These are phyloP conservation scores for Immersiella caudata DNA, from an alignment of 495 filamentous ascomycete genomes.

Conservation along the genomic window DNA sequence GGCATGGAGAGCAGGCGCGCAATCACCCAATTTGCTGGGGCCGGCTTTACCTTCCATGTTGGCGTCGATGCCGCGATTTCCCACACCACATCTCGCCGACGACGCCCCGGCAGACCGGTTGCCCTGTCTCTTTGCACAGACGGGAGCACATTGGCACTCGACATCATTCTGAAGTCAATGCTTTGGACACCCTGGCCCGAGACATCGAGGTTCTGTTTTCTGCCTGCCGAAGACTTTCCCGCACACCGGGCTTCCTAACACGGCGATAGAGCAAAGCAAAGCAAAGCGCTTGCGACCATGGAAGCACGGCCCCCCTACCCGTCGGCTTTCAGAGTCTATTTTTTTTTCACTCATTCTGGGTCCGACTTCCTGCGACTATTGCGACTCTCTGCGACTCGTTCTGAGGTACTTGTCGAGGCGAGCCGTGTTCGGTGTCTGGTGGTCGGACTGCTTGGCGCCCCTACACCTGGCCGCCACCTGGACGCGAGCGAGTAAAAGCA, in stretches of 20 bases:
- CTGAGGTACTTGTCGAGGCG: constrained; percentile 13
- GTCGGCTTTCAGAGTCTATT: background rate
- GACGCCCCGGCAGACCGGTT: constrained; percentile 4
- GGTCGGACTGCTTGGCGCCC: constrained; percentile 19
- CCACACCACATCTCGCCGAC: background rate
- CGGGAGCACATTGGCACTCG: background rate
- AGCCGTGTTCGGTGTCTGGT: constrained; percentile 19
- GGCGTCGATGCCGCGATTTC: background rate
- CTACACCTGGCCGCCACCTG: constrained; percentile 17
- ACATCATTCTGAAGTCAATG: constrained; percentile 13
- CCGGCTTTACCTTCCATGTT: background rate
- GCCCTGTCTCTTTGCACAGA: background rate
- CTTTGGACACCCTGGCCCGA: constrained; percentile 3
- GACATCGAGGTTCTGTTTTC: constrained; percentile 1
- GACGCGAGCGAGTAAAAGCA: background rate
- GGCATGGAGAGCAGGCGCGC: background rate
- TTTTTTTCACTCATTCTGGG: background rate
- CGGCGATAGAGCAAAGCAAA: background rate
- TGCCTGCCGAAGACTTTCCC: background rate
- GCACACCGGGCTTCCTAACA: constrained; percentile 5
- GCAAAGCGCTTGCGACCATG: background rate
- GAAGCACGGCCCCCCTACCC: constrained; percentile 1
- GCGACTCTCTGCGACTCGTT: constrained; percentile 2
- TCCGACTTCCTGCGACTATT: constrained; percentile 1
- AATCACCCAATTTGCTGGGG: constrained; percentile 13